These are phyloP conservation scores for Zymoseptoria tritici DNA, from an alignment of 2,329 filamentous ascomycete genomes.

Conservation along the genomic window DNA sequence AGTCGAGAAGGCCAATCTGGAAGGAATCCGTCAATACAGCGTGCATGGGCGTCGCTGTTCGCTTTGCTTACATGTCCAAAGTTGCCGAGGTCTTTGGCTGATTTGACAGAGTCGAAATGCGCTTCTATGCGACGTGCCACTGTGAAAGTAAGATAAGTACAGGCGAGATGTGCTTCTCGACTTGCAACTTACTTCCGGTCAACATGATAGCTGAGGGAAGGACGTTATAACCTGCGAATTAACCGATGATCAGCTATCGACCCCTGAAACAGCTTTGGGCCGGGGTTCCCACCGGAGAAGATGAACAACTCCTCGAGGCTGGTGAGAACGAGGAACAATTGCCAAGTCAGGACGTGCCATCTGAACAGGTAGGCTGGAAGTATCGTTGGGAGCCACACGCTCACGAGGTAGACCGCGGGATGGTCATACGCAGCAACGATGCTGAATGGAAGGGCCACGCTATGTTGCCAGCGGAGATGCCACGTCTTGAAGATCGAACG, in stretches of 20 bases:
- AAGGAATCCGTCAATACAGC: not conserved
- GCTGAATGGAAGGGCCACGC: constrained; percentile 51
- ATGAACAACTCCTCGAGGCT: constrained; percentile 61
- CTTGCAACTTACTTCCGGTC: constrained; percentile 34
- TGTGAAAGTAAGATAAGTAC: not conserved
- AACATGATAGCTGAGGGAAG: constrained; percentile 53
- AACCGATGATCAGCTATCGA: not conserved
- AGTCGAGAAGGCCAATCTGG: constrained; percentile 55
- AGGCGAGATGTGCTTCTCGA: no score
- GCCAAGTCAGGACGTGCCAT: constrained; percentile 65
- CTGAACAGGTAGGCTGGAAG: constrained; percentile 58
- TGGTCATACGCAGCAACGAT: constrained; percentile 62
- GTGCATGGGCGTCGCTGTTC: not conserved
- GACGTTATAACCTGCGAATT: constrained; percentile 51
- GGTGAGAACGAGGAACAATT: constrained; percentile 55
- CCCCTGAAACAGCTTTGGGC: not conserved
- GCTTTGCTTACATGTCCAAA: constrained; percentile 34
- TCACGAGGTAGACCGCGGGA: constrained; percentile 55
- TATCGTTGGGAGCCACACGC: constrained; percentile 58
- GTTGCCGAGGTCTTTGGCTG: constrained; percentile 31
- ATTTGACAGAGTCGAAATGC: constrained; percentile 43
- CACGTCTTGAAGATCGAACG: constrained; percentile 26
- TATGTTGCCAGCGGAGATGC: constrained; percentile 53
- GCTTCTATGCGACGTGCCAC: constrained; percentile 50
- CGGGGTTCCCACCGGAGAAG: constrained; percentile 39